phyloP scores from a whole-genome alignment of 2,329 filamentous ascomycete genomes.

The Verticillium isaacii region DNA sequence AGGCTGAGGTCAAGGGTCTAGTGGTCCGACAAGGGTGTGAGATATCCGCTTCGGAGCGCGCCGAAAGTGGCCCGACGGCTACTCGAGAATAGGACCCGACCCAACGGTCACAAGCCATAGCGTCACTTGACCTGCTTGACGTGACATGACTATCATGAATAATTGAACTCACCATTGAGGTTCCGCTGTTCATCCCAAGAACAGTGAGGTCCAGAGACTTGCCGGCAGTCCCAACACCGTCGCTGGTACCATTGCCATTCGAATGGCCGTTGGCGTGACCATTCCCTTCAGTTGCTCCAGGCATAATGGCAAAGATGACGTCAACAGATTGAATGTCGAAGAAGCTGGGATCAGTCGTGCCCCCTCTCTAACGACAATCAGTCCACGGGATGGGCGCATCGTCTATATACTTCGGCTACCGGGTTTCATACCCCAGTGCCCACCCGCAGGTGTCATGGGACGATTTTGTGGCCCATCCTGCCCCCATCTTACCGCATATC shows the following conservation, averaged over 20 bases:
- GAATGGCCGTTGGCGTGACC: neutral
- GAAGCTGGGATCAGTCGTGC: neutral
- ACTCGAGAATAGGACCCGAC: neutral
- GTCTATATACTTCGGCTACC: neutral
- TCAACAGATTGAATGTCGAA: neutral
- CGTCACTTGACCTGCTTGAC: neutral
- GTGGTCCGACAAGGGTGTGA: neutral
- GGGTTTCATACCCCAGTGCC: neutral
- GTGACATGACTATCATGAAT: neutral
- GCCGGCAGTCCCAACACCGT: conserved; percentile 3
- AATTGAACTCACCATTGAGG: conserved; percentile 36
- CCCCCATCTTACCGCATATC: neutral
- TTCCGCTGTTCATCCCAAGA: conserved; percentile 49
- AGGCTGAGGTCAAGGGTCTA: neutral
- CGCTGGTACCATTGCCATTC: neutral
- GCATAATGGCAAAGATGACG: neutral
- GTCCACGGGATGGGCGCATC: neutral
- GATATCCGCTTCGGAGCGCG: neutral
- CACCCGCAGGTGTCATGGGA: neutral
- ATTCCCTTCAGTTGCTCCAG: neutral
- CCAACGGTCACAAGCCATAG: neutral
- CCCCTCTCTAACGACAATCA: neutral
- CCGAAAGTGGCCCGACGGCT: neutral
- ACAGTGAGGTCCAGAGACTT: conserved; percentile 43
- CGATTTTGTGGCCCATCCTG: neutral